phyloP scores from a whole-genome alignment of 1,284 basidiomycete genomes.

The Mycena sp. region DNA sequence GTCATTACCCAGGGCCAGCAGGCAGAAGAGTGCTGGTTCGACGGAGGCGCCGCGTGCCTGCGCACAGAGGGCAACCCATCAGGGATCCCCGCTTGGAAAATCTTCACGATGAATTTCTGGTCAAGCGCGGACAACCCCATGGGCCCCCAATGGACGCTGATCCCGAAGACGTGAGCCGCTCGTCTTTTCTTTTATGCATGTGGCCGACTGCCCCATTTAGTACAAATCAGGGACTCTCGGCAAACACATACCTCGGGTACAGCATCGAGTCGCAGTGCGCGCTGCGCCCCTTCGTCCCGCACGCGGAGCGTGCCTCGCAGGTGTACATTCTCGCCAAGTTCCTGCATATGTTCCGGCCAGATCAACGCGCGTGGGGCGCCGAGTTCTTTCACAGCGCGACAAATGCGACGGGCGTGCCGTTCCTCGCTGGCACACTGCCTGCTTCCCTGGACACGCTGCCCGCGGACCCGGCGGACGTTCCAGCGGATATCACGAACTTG shows the following conservation, averaged over 20 bases:
- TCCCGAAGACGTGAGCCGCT: constrained; percentile 44
- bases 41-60: constrained; percentile 25
- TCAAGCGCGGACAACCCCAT: constrained; percentile 39
- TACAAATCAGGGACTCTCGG: constrained; percentile 36
- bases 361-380: constrained; percentile 22
- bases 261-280: constrained; percentile 45
- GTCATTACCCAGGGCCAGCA: not conserved
- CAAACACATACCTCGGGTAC: constrained; percentile 47
- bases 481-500: not conserved
- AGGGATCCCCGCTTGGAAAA: constrained; percentile 46
- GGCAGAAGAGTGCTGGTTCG: constrained; percentile 22
- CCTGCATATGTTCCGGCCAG: constrained; percentile 36
- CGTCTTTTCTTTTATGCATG: constrained; percentile 20
- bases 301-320: constrained; percentile 36
- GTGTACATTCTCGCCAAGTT: constrained; percentile 46
- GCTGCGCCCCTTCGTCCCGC: constrained; percentile 34
- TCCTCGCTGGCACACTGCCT: not conserved
- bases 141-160: constrained; percentile 46
- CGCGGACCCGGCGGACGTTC: not conserved
- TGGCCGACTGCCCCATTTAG: constrained; percentile 15
- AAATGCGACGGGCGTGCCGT: not conserved
- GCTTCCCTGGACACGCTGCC: not conserved
- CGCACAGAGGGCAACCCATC: constrained; percentile 23
- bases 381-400: constrained; percentile 16
- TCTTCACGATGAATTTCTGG: constrained; percentile 49